Base-by-base conservation (phyloP, 1,284 basidiomycete species). In the Vanrija humicola region DNA sequence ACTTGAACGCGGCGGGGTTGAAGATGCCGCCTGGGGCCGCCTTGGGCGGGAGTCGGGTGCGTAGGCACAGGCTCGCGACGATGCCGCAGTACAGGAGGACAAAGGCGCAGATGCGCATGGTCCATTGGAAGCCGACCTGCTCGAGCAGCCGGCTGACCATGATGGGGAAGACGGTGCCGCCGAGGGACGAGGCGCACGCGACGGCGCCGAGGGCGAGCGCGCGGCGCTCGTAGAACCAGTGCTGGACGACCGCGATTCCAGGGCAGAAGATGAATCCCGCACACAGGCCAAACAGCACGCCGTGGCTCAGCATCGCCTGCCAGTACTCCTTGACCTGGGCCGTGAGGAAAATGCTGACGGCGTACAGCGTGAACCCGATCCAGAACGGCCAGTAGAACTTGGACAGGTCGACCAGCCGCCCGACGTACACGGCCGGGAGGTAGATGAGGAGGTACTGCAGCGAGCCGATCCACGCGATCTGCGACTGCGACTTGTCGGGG, bases 401-500 rank as follows among this genome's bases (percentile, higher is more conserved):
- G 28, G 82, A 83, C 9, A 81, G 56, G 64, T 85, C 83, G 64
- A 84, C 82, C 9, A 84, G 64, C 7, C 82, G 79, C 1, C 83
- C 83, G 29, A 76, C 73, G 9, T 82, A 49, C 6, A 82, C 71
- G 1, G 56, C 66, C 12, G 62, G 62, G 3, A 60, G 78, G 68
- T 63, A 78, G 71, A 58, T 82, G 77, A 58, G 80, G 56, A 74
- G 80, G 79, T 56, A 82, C 69, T 87, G 84, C 48, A 86, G 75
- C 0, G 85, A 86, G 1, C 86, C 86, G 54, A 88, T 87, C 86
- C 86, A 88, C 18, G 86, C 54, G 43, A 64, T 56, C 2, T 58
- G 46, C 7, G 51, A 55, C 3, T 56, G 21, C 6, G 52, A 52
- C 26, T 52, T 34, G 9, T 57, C 59, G 2, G 56, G 52, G 39